phyloP scores from a whole-genome alignment of 805 yeast species.

The Pichia insulana region DNA sequence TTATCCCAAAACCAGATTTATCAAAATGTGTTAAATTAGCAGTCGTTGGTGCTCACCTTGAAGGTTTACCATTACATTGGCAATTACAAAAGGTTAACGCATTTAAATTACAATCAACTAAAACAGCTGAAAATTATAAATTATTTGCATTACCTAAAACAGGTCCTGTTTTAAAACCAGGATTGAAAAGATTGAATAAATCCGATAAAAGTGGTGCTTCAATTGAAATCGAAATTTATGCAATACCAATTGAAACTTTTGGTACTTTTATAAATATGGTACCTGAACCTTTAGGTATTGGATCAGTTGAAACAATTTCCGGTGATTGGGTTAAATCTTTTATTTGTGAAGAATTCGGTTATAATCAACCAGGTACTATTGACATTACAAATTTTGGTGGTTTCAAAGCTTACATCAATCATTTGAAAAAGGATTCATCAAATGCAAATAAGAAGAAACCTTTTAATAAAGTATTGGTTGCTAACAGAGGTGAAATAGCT shows the following conservation, averaged over 20 bases:
- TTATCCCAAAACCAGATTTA: conserved; percentile 37
- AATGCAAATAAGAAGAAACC: conserved; percentile 39
- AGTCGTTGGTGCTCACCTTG: conserved; percentile 93
- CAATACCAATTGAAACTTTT: conserved; percentile 67
- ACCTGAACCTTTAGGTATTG: conserved; percentile 93
- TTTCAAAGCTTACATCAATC: conserved; percentile 59
- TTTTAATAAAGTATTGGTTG: conserved; percentile 79
- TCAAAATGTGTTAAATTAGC: conserved; percentile 57
- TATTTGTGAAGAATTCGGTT: conserved; percentile 89
- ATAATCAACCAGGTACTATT: conserved; percentile 55
- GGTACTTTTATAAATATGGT: conserved; percentile 83
- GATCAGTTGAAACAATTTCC: conserved; percentile 72
- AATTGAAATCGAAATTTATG: conserved; percentile 74
- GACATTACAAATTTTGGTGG: conserved; percentile 88
- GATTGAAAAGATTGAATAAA: conserved; percentile 55
- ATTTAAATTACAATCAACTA: conserved; percentile 51
- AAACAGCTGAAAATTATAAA: conserved; percentile 62
- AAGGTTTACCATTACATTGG: conserved; percentile 89
- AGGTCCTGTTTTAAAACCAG: conserved; percentile 87
- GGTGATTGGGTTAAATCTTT: conserved; percentile 89
- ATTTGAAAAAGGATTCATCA: conserved; percentile 15
- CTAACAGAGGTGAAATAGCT: conserved; percentile 97
- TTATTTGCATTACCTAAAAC: conserved; percentile 74
- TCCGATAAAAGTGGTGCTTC: conserved; percentile 38
- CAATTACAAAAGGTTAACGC: conserved; percentile 84